These are phyloP conservation scores for Carex kokanica DNA, from an alignment of 176 grass and related monocot genomes.

Conservation along the genomic window DNA sequence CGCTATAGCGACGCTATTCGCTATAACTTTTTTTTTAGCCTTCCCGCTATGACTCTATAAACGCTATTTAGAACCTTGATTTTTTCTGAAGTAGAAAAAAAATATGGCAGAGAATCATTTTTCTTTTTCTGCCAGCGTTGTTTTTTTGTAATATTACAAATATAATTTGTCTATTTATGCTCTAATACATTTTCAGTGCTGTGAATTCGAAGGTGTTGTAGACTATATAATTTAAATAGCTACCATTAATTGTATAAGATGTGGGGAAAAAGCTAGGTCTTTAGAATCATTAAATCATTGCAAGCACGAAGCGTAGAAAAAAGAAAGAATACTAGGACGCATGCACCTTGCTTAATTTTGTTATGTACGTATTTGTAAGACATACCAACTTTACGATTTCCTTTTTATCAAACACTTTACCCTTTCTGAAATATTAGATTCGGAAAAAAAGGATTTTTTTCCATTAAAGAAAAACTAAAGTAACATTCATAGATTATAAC, in stretches of 20 bases:
- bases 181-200: background rate
- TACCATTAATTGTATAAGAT: background rate
- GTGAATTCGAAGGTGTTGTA: background rate
- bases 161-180: background rate
- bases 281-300: background rate
- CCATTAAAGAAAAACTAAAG: too few species aligned
- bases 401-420: background rate
- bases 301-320: background rate
- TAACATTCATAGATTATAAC: too few species aligned
- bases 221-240: background rate
- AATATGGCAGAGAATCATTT: too few species aligned
- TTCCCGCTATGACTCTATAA: too few species aligned
- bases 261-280: background rate
- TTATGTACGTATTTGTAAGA: background rate
- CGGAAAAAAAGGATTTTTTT: too few species aligned
- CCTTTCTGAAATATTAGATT: background rate
- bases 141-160: background rate
- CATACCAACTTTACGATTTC: background rate
- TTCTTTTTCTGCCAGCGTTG: background rate
- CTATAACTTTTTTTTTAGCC: too few species aligned
- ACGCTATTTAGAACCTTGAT: too few species aligned
- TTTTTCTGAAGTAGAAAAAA: background rate
- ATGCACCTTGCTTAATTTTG: background rate
- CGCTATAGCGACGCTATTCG: too few species aligned
- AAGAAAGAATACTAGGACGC: background rate